Base-by-base conservation (phyloP, 306 rosid species). In the Datisca glomerata region DNA sequence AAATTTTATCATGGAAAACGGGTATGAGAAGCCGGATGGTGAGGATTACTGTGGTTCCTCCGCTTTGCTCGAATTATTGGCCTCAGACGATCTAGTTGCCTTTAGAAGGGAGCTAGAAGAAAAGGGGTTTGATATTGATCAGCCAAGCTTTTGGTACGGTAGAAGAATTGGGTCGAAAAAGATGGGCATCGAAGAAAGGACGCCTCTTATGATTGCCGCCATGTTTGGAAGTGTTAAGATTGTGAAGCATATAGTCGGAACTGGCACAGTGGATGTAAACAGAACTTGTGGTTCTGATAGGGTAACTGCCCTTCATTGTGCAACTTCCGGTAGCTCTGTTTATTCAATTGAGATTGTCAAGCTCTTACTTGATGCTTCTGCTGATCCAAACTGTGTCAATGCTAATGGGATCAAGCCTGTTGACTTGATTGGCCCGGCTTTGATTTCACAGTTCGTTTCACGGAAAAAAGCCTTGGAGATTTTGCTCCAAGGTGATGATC, bases 191-290 rank as follows among this genome's bases (percentile, higher is more conserved):
- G 93, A 80, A 53, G 74, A 72, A 52, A 69, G 96, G 68, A 85
- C 96, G 2, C 85, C 96, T 1, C 85, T 85, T 18, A 74, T 80
- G 87, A 80, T 85, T 46, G 96, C 96, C 48, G 69, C 96, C 35
- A 50, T 80, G 72, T 85, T 60, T 34, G 96, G 87, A 18, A 85
- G 81, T 72, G 47, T 35, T 0, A 67, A 39, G 61, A 76, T 85
- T 43, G 21, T 77, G 57, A 77, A 67, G 56, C 71, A 71, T 64
- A 56, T 80, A 37, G 12, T 85, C 35, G 70, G 71, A 47, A 45
- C 73, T 6, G 68, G 65, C 28, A 66, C 31, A 74, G 79, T 33
- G 51, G 81, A 85, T 66, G 93, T 80, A 25, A 85, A 85, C 40
- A 47, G 58, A 59, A 68, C 53, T 9, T 68, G 73, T 63, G 96